phyloP scores from a whole-genome alignment of 2,329 filamentous ascomycete species.

The Apiospora malaysiana region DNA sequence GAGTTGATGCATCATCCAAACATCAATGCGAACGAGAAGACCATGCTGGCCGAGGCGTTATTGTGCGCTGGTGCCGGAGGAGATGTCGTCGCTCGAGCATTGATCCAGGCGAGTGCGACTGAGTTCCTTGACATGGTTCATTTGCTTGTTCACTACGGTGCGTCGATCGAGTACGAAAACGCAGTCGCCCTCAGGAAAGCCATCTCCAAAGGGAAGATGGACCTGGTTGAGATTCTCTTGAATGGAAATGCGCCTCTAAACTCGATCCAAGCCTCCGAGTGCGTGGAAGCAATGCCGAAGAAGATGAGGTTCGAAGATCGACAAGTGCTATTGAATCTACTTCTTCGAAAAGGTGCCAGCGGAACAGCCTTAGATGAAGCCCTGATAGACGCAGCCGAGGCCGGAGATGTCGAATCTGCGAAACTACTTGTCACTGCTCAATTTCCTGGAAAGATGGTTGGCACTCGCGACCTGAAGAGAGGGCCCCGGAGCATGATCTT shows the following conservation, averaged over 20 bases:
- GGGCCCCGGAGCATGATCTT: conserved; percentile 41
- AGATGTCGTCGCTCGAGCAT: conserved; percentile 52
- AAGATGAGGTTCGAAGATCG: conserved; percentile 53
- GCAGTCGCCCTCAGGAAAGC: conserved; percentile 56
- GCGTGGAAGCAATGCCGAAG: conserved; percentile 55
- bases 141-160: conserved; percentile 59
- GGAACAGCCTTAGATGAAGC: conserved; percentile 55
- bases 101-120: conserved; percentile 54
- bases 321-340: conserved; percentile 48
- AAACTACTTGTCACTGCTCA: conserved; percentile 56
- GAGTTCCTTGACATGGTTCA: conserved; percentile 61
- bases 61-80: conserved; percentile 64
- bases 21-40: conserved; percentile 54
- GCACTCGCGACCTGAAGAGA: conserved; percentile 35
- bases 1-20: conserved; percentile 52
- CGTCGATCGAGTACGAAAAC: conserved; percentile 60
- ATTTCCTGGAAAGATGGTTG: conserved; percentile 46
- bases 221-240: conserved; percentile 55
- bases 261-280: conserved; percentile 54
- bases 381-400: conserved; percentile 55
- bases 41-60: conserved; percentile 59
- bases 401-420: conserved; percentile 53
- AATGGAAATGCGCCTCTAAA: conserved; percentile 49
- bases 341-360: conserved; percentile 57
- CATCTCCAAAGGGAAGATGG: conserved; percentile 52